Percentiles rank a stretch among this genome's conserved stretches.
These are phyloP conservation scores for Mycena olivaceomarginata DNA, from an alignment of 768 basidiomycete genomes.

Conservation along the genomic window DNA sequence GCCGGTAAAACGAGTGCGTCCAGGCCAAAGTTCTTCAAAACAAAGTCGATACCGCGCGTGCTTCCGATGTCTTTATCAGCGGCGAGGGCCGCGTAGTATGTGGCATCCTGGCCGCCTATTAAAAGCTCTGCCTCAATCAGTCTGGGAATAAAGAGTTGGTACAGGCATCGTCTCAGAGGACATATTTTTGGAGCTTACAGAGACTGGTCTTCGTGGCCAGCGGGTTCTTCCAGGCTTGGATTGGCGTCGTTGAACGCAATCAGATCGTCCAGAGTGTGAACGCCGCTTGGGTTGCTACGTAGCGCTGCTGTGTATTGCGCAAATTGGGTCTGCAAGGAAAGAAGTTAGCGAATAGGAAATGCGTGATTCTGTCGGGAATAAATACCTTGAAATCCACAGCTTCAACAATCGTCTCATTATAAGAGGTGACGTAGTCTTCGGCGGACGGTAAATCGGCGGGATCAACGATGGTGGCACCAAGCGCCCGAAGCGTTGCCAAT, in stretches of 20 bases:
- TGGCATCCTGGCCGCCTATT: slow-evolving; percentile 64
- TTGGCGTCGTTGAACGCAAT: slow-evolving; percentile 75
- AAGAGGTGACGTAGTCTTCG: slow-evolving; percentile 67
- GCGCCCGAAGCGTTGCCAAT: slow-evolving; percentile 56
- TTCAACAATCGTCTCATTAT: slow-evolving; percentile 75
- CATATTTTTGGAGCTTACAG: slow-evolving; percentile 48
- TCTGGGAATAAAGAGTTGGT: too few relatives aligned
- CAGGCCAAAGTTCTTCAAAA: slow-evolving; percentile 64
- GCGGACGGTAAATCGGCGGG: slow-evolving; percentile 77
- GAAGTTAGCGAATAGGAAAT: background rate
- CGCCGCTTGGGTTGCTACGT: slow-evolving; percentile 72
- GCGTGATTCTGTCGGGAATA: background rate
- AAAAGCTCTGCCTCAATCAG: too few relatives aligned
- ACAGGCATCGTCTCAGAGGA: background rate
- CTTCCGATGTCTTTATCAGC: slow-evolving; percentile 68
- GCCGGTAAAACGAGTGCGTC: slow-evolving; percentile 74
- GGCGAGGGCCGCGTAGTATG: slow-evolving; percentile 66
- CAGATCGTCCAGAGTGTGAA: slow-evolving; percentile 72
- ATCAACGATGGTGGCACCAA: slow-evolving; percentile 75
- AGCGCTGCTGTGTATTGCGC: slow-evolving; percentile 68
- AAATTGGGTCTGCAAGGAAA: slow-evolving; percentile 67
- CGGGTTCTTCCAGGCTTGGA: slow-evolving; percentile 67
- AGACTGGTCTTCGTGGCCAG: slow-evolving; percentile 61
- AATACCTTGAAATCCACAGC: slow-evolving; percentile 75
- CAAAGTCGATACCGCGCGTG: slow-evolving; percentile 73